A percentile compares a stretch with the other conserved stretches of the same genome.
Evolutionary conservation across 2,329 filamentous ascomycete species (phyloP).

Genomic region (Westerdykella sp.): DNA sequence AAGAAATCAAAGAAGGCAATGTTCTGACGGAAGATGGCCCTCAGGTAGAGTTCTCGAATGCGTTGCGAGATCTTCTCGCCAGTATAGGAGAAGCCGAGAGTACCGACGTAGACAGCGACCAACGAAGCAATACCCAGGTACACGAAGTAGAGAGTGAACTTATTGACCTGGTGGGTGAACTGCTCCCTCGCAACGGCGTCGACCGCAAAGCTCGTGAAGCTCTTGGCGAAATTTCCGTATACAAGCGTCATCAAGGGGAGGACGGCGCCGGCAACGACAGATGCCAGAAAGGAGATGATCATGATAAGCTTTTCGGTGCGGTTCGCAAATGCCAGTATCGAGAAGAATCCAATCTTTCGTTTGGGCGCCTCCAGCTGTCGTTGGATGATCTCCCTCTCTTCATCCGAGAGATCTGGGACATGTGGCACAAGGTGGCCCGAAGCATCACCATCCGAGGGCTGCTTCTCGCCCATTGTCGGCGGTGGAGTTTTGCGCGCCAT

Average conservation of each 20-base stretch:
- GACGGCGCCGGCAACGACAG: constrained; percentile 67
- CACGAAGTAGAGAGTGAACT: constrained; percentile 34
- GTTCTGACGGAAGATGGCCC: constrained; percentile 42
- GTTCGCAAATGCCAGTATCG: constrained; percentile 43
- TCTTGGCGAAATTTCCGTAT: constrained; percentile 36
- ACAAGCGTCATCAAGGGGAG: constrained; percentile 64
- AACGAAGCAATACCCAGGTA: constrained; percentile 34
- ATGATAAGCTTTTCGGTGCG: constrained; percentile 38
- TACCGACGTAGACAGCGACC: constrained; percentile 69
- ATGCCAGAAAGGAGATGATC: constrained; percentile 53
- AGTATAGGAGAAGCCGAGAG: constrained; percentile 76
- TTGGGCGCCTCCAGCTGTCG: constrained; percentile 39
- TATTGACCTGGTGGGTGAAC: constrained; percentile 27
- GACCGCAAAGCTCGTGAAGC: constrained; percentile 32
- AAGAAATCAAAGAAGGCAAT: constrained; percentile 63
- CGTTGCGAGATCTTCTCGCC: constrained; percentile 45
- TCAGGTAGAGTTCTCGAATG: constrained; percentile 57
- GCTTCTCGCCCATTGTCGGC: constrained; percentile 16
- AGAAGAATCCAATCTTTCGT: constrained; percentile 41
- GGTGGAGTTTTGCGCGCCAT: background rate
- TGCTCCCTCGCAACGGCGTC: constrained; percentile 18
- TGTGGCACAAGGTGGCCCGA: constrained; percentile 10
- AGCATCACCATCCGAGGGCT: constrained; percentile 16
- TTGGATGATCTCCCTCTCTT: constrained; percentile 32
- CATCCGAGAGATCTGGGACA: constrained; percentile 16